Percentiles rank a stretch among this genome's conserved stretches.
phyloP scores from a whole-genome alignment of 495 filamentous ascomycete genomes.

The Barbatosphaeria neglecta region DNA sequence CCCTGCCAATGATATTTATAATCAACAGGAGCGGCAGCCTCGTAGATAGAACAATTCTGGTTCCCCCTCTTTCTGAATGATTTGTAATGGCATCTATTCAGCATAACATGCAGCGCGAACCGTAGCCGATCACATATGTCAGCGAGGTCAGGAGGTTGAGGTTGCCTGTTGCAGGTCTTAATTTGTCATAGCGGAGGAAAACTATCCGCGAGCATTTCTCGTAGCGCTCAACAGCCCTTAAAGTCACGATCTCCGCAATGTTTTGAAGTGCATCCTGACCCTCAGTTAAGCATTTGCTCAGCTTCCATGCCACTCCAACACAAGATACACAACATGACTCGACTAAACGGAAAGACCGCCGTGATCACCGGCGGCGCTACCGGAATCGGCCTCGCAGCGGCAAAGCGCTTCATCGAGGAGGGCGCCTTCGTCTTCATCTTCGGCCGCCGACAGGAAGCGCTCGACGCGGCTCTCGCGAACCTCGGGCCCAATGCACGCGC shows the following conservation, averaged over 20 bases:
- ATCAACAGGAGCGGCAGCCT: not conserved
- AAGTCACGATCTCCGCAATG: not conserved
- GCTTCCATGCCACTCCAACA: not conserved
- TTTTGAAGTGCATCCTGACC: not conserved
- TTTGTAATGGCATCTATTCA: not conserved
- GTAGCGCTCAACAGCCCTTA: not conserved
- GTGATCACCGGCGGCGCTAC: constrained; percentile 28
- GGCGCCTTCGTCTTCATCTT: constrained; percentile 13
- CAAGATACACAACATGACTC: constrained; percentile 6
- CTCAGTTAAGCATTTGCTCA: not conserved
- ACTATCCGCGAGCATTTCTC: not conserved
- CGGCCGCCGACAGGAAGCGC: constrained; percentile 8
- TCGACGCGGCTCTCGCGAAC: constrained; percentile 1
- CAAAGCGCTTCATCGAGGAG: constrained; percentile 8
- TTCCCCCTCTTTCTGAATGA: too few relatives aligned
- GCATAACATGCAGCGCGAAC: not conserved
- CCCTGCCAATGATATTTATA: not conserved
- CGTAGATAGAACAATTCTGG: not conserved
- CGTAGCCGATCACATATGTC: not conserved
- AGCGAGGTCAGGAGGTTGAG: not conserved
- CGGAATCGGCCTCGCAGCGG: constrained; percentile 28
- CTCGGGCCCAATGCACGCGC: constrained; percentile 7
- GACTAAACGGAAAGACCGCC: constrained; percentile 10
- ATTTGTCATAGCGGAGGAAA: not conserved
- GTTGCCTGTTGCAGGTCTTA: not conserved